Conservation (phyloP, 2,329 filamentous ascomycete genomes). For the Pochonia chlamydosporia region DNA sequence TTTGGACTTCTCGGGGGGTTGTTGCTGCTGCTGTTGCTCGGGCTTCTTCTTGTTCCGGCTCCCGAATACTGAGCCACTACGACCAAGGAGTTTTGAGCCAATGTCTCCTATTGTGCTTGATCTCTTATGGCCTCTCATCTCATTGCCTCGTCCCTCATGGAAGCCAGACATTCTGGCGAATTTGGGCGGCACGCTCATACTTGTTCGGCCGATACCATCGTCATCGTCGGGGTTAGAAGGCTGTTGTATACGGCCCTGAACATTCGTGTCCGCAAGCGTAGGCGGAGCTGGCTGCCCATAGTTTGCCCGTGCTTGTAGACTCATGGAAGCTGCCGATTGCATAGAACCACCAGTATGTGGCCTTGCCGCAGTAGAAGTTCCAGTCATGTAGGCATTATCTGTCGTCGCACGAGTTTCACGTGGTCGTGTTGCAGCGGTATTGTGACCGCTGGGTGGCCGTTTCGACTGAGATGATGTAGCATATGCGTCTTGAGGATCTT, state of each 20-base stretch:
- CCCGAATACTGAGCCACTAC: constrained; percentile 78
- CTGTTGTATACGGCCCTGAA: constrained; percentile 83
- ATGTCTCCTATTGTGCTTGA: constrained; percentile 76
- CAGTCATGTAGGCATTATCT: constrained; percentile 39
- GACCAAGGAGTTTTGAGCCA: constrained; percentile 77
- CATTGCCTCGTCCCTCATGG: constrained; percentile 41
- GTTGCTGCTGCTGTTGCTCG: constrained; percentile 28
- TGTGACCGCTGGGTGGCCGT: constrained; percentile 45
- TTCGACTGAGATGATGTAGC: constrained; percentile 29
- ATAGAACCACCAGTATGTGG: constrained; percentile 81
- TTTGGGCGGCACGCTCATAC: constrained; percentile 55
- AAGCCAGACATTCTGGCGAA: constrained; percentile 55
- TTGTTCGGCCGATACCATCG: constrained; percentile 58
- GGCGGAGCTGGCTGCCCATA: constrained; percentile 88
- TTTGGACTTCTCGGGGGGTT: constrained; percentile 54
- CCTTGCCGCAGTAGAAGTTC: constrained; percentile 41
- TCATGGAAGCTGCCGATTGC: constrained; percentile 63
- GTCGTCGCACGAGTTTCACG: constrained; percentile 30
- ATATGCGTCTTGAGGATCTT: constrained; percentile 48
- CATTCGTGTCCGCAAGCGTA: constrained; percentile 81
- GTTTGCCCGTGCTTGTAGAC: constrained; percentile 52
- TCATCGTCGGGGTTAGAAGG: constrained; percentile 59
- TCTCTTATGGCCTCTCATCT: constrained; percentile 55
- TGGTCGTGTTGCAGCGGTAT: constrained; percentile 17
- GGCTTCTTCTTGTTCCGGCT: constrained; percentile 47